Base-by-base conservation (phyloP, 441 rosid genomes). In the Eutrema salsugineum region DNA sequence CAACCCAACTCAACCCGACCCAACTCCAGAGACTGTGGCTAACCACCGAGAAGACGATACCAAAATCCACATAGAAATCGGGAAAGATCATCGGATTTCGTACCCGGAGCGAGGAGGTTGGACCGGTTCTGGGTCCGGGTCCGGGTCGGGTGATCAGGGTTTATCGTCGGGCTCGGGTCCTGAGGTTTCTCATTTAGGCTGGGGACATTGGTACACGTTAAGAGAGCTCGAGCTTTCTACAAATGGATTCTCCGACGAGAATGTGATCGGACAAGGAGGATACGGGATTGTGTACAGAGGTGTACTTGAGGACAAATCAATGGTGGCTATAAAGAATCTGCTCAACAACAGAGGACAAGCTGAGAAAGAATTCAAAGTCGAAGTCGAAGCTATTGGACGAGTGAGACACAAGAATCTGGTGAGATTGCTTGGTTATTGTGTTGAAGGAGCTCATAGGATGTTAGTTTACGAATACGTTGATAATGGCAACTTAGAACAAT, bases 401-500 rank as follows among this genome's bases (percentile, higher is more conserved):
- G 97, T 90, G 4, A 78, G 96, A 60, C 98, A 94, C 30, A 91
- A 94, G 84, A 91, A 94, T 80, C 82, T 94, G 80, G 98, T 90
- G 81, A 88, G 98, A 62, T 58, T 94, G 77, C 87, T 91, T 46
- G 98, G 98, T 68, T 94, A 94, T 79, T 94, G 98, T 67, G 98
- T 86, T 19, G 98, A 94, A 88, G 95, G 97, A 78, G 93, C 90
- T 80, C 93, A 89, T 40, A 91, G 98, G 90, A 87, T 93, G 92
- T 85, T 93, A 71, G 96, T 91, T 49, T 91, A 91, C 42, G 98
- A 93, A 68, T 93, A 83, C 30, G 90, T 89, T 19, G 88, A 91
- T 83, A 91, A 85, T 71, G 98, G 98, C 54, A 91, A 91, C 70
- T 79, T 93, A 73, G 98, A 93, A 75, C 97, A 91, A 47, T 93